A percentile compares a stretch with the other conserved stretches of the same genome.
Evolutionary conservation across 768 basidiomycete species (phyloP).

Genomic region (Pleurotus pulmonarius): DNA sequence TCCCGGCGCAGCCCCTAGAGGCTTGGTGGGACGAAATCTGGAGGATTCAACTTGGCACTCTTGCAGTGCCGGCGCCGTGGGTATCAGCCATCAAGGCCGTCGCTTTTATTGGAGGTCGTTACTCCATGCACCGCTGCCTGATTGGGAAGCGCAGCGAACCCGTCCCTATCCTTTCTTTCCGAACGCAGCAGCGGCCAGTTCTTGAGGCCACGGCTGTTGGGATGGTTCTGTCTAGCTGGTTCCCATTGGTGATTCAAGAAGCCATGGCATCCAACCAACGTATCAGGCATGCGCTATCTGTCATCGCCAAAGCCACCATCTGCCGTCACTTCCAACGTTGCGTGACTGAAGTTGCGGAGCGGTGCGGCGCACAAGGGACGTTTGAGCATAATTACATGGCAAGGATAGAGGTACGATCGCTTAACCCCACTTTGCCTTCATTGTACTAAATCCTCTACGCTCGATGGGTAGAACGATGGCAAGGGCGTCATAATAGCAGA

Average conservation of each 20-base stretch:
- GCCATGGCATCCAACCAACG: slow-evolving; percentile 41
- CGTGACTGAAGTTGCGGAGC: slow-evolving; percentile 51
- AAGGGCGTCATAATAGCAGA: slow-evolving; percentile 62
- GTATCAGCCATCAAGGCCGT: slow-evolving; percentile 49
- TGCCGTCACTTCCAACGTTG: slow-evolving; percentile 51
- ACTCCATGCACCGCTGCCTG: slow-evolving; percentile 52
- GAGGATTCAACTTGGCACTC: slow-evolving; percentile 52
- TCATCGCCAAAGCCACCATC: slow-evolving; percentile 52
- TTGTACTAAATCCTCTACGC: slow-evolving; percentile 13
- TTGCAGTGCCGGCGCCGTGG: slow-evolving; percentile 46
- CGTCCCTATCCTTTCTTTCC: slow-evolving; percentile 56
- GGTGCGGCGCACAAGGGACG: slow-evolving; percentile 64
- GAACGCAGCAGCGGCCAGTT: slow-evolving; percentile 63
- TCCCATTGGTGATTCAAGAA: slow-evolving; percentile 29
- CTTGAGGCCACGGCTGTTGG: slow-evolving; percentile 47
- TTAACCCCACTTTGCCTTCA: slow-evolving; percentile 5
- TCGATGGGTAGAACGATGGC: slow-evolving; percentile 34
- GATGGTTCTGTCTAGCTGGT: slow-evolving; percentile 49
- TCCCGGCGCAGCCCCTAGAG: slow-evolving; percentile 36
- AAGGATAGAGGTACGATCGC: slow-evolving; percentile 40
- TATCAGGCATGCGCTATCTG: slow-evolving; percentile 52
- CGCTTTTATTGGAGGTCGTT: slow-evolving; percentile 55
- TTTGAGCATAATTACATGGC: slow-evolving; percentile 64
- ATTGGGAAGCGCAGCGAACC: slow-evolving; percentile 37
- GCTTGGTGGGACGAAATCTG: slow-evolving; percentile 56